Evolutionary conservation across 805 yeast species (phyloP), one percentile per base, ranked within the genome.

Genomic region (Myxozyma nipponensis): DNA sequence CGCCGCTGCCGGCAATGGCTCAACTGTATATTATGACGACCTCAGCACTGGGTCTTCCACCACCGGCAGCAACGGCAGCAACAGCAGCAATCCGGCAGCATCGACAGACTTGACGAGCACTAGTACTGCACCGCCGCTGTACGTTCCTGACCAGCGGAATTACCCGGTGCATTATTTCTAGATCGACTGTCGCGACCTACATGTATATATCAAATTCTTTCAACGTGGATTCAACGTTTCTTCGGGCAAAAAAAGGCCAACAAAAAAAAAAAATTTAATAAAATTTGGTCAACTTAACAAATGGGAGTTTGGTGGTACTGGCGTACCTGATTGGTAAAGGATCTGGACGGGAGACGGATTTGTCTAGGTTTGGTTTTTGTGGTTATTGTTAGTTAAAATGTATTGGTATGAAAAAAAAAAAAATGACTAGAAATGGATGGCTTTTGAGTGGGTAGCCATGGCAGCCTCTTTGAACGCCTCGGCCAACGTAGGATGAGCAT

Each of bases 391-490:
- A n/a, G n/a, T n/a, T n/a, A n/a, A n/a, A n/a, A n/a, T n/a, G n/a
- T n/a, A n/a, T n/a, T n/a, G n/a, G n/a, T n/a, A n/a, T n/a, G n/a
- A n/a, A n/a, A n/a, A n/a, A n/a, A n/a, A n/a, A n/a, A n/a, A n/a
- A n/a, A n/a, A n/a, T n/a, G n/a, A 13, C 66, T 80, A 86, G 62
- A 82, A 84, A 81, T 91, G 90, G 72, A 91, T 79, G 67, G 98
- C 87, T 77, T 90, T 88, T 68, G 78, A 91, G 69, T 82, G 89
- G 46, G 96, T 50, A 57, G 95, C 85, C 77, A 88, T 76, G 62
- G 95, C 95, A 63, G 96, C 98, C 77, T 93, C 98, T 77, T 91
- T 91, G 79, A 91, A 86, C 19, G 98, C 98, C 78, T 93, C 99
- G 23, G 96, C 78, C 62, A 93, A 77, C 32, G 99, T 93, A 70